Evolutionary conservation across 768 basidiomycete genomes (phyloP), one percentile per base, ranked within the genome.

Genomic region (Podaxis sp.): DNA sequence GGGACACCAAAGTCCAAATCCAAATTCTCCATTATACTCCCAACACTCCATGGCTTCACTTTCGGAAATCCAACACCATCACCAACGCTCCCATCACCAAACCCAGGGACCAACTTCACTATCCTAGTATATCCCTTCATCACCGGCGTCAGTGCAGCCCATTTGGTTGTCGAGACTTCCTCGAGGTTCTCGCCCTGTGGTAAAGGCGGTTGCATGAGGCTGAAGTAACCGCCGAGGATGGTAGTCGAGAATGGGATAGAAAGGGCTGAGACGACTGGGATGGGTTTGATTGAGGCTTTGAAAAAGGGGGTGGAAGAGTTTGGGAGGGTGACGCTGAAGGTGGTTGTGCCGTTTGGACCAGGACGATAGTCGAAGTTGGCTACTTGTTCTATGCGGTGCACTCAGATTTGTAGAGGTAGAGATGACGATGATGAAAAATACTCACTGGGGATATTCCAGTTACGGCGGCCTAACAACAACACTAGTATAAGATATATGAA

Each of bases 361-460:
- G 66, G 52, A 5, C 46, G 65, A 62, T 71, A 71, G 59, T 63
- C 58, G 36, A 75, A 74, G 11, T 68, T 56, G 27, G 73, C 73
- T 14, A 73, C 62, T 35, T 68, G 68, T 61, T 74, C 74, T 75
- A 52, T 11, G 42, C 35, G 18, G 4, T 13, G 21, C 18, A 40
- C 14, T 53, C 5, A 61, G 57, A 18, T 44, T 18, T 44, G 6
- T 16, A 18, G 42, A 44, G 18, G 14, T n/a, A 44, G 6, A 7
- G 42, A 44, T 28, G n/a, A n/a, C 6, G 42, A 44, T 2, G 16
- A 3, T 18, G 42, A 32, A 32, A 32, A 5, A 7, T 42, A 37
- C 70, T 51, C 11, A 75, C 74, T 75, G 0, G 73, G 72, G 14
- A 72, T 72, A 54, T 74, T 74, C 74, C 72, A 73, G 57, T 73